Evolutionary conservation across 2,329 filamentous ascomycete genomes (phyloP).

Genomic region (Diaporthe helianthi): DNA sequence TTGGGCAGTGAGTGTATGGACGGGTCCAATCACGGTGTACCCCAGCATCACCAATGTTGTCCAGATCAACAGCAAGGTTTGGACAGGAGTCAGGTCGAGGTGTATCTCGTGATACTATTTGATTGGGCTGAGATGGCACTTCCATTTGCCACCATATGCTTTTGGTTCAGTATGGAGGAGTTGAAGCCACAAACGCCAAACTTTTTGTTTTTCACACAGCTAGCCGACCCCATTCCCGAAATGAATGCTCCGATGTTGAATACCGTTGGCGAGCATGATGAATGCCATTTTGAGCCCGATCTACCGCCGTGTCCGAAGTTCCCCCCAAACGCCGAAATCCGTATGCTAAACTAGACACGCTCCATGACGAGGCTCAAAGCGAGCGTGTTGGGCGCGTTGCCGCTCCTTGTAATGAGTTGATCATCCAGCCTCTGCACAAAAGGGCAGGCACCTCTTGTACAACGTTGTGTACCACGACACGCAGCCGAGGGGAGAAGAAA

Average conservation of each 20-base stretch:
- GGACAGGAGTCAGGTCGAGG: neutral
- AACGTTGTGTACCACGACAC: neutral
- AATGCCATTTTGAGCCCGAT: constrained; percentile 29
- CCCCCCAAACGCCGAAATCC: constrained; percentile 32
- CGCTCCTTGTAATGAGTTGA: constrained; percentile 35
- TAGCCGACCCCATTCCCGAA: neutral
- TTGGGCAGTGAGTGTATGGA: no score
- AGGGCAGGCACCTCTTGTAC: neutral
- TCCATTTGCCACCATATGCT: neutral
- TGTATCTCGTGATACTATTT: neutral
- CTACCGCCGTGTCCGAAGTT: neutral
- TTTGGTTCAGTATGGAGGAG: constrained; percentile 32
- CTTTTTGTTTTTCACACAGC: constrained; percentile 21
- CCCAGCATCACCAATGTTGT: neutral
- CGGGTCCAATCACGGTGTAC: no score
- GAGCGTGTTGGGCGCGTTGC: constrained; percentile 29
- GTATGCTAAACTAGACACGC: constrained; percentile 27
- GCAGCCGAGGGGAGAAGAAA: no score
- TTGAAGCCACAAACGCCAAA: constrained; percentile 38
- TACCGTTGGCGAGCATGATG: constrained; percentile 31
- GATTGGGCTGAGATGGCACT: neutral
- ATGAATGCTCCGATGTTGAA: constrained; percentile 28
- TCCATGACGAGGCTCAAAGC: constrained; percentile 9
- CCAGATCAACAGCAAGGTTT: neutral
- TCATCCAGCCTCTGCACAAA: constrained; percentile 28